Evolutionary conservation across 352 stramenopile species (phyloP), one percentile per base, ranked within the genome.

Genomic region (Phytopythium sindhum): DNA sequence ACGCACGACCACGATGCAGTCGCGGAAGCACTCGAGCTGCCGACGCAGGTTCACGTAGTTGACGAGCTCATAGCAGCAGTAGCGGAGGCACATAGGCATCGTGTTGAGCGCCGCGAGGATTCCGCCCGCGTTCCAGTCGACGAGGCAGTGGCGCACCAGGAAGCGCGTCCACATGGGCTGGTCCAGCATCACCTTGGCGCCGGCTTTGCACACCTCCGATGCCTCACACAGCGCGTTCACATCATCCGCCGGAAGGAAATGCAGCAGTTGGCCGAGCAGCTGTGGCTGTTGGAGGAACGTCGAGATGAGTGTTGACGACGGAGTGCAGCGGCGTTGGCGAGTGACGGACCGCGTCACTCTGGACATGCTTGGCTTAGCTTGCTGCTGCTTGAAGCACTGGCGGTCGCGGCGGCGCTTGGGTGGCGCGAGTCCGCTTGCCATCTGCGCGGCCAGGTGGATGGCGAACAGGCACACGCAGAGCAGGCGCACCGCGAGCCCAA

Each of bases 41-140:
- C 52, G 68, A 50, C 68, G 66, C 17, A 84, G 61, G 64, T 67
- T 86, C 55, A 84, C 41, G 56, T 87, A 88, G 10, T 80, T 64
- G 4, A 26, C 50, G 3, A 88, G 39, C 21, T 66, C 65, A 7
- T 24, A 33, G 42, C 76, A 80, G 7, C 64, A 72, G 7, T 21
- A 21, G 19, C 4, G 47, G 17, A 70, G 29, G 2, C 58, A 48
- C 48, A 56, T 23, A 4, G 17, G 29, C 28, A 21, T 39, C 7
- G 45, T 39, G 45, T 29, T 48, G 4, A 42, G 26, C 17, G 35
- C 35, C 24, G 63, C n/a, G 55, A 41, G 55, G 39, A 52, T 52
- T 23, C 26, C 39, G 23, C 37, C 35, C 10, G 55, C 55, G 33
- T 11, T 14, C 55, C 55, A 39, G 12, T 62, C 35, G 5, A 72